Evolutionary conservation across 805 yeast species (phyloP).

Genomic region (Millerozyma miso): DNA sequence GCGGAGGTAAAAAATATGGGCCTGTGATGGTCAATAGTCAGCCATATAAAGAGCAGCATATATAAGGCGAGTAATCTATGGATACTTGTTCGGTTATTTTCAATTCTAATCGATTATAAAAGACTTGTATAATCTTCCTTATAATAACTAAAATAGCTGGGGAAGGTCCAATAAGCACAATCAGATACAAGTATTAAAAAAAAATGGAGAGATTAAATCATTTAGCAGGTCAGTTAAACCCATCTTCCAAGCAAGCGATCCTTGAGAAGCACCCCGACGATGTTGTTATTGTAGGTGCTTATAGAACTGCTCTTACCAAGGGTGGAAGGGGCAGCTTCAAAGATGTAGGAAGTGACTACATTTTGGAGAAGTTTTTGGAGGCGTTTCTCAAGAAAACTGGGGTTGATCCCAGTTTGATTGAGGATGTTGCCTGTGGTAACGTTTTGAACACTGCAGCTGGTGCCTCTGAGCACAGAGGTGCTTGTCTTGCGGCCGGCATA

Average conservation of each 20-base stretch:
- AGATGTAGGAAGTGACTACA: conserved; percentile 76
- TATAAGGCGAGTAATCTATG: not conserved
- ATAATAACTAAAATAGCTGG: too few relatives aligned
- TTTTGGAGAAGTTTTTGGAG: conserved; percentile 60
- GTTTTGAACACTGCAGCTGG: conserved; percentile 93
- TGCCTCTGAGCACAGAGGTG: conserved; percentile 92
- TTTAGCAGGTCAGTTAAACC: conserved; percentile 41
- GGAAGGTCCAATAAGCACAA: too few relatives aligned
- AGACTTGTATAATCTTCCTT: too few relatives aligned
- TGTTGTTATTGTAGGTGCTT: conserved; percentile 85
- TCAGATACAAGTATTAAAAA: too few relatives aligned
- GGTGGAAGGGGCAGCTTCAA: conserved; percentile 86
- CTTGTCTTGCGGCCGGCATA: conserved; percentile 84
- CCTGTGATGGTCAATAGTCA: conserved; percentile 2
- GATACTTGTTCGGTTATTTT: too few relatives aligned
- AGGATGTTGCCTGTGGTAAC: conserved; percentile 87
- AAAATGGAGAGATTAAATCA: conserved; percentile 45
- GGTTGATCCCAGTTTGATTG: conserved; percentile 53
- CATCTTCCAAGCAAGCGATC: conserved; percentile 38
- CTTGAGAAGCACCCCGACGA: conserved; percentile 71
- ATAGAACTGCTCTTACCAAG: conserved; percentile 84
- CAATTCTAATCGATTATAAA: too few relatives aligned
- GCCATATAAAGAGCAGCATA: conserved; percentile 1
- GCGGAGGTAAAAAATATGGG: conserved; percentile 3
- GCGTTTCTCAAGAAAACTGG: conserved; percentile 55